Evolutionary conservation across 2,329 filamentous ascomycete genomes (phyloP), one percentile per base, ranked within the genome.

Genomic region (Clonostachys solani): DNA sequence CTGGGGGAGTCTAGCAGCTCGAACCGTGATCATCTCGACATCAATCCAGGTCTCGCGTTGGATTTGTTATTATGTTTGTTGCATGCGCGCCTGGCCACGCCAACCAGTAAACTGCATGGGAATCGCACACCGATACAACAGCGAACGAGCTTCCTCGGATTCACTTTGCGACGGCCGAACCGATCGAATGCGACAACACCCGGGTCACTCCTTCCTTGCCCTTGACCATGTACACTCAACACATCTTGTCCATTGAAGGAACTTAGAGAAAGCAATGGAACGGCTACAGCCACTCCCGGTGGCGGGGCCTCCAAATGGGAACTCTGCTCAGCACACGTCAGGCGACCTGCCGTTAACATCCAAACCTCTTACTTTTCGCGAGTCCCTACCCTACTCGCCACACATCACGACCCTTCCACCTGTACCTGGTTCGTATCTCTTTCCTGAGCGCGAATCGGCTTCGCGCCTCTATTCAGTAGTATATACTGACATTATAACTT

Each of bases 351-450:
- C 58, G 44, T 53, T 56, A 17, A 46, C 57, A 37, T 52, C 60
- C 37, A 64, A 74, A 47, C 75, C 83, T 2, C 82, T 84, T 60
- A 79, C 78, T 5, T 78, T 94, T 12, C 79, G 86, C 48, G 87
- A 94, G 60, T 88, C 88, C 33, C 73, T 94, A 42, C 86, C 87
- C n/a, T 92, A 84, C 66, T 89, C 88, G 45, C 89, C 89, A 19
- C 85, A 92, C 61, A 88, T 85, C 43, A 90, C 87, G 5, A 86
- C 92, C 43, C 77, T 89, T 45, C 88, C 89, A 4, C 89, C 92
- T 64, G 81, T 87, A 63, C 80, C 87, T 54, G 83, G 89, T 91
- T 67, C 53, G 73, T 59, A 9, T 41, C 16, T 33, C 16, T 45
- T 36, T 13, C 10, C 8, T 13, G 23, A 29, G 8, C 23, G 23